Evolutionary conservation across 495 filamentous ascomycete genomes (phyloP).

Genomic region (Bacidia rubella): DNA sequence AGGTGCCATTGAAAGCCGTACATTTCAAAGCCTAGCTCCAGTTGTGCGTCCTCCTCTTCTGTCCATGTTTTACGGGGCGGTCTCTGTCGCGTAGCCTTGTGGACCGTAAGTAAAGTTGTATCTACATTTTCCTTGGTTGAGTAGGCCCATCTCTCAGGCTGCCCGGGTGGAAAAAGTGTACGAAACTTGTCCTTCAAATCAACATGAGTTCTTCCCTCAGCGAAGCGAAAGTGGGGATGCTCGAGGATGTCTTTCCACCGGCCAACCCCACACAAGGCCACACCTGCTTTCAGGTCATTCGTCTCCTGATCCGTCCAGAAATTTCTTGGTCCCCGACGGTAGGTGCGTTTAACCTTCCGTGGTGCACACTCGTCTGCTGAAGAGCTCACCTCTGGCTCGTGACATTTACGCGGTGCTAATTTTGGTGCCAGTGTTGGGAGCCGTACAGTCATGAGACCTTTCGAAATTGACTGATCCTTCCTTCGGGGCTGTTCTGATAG

Average conservation of each 20-base stretch:
- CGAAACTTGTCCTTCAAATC: constrained; percentile 66
- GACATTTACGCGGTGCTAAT: not conserved
- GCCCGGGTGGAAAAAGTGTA: constrained; percentile 8
- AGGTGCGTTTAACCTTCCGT: constrained; percentile 6
- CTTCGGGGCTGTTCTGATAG: no score
- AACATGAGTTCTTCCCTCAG: constrained; percentile 51
- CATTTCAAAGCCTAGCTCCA: constrained; percentile 58
- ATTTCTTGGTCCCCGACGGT: constrained; percentile 14
- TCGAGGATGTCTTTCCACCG: constrained; percentile 81
- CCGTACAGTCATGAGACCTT: no score
- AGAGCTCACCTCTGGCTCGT: constrained; percentile 1
- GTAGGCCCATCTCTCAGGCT: constrained; percentile 6
- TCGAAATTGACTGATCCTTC: no score
- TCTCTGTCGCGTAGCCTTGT: constrained; percentile 30
- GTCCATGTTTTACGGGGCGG: constrained; percentile 49
- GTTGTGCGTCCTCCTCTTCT: constrained; percentile 58
- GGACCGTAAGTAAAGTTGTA: not conserved
- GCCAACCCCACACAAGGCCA: constrained; percentile 69
- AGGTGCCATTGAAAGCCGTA: constrained; percentile 72
- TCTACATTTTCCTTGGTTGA: not conserved
- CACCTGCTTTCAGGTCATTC: constrained; percentile 58
- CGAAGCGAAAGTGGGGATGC: constrained; percentile 59
- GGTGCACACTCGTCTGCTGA: no score
- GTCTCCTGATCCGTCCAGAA: constrained; percentile 83
- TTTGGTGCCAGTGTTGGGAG: no score